A percentile compares a stretch with the other conserved stretches of the same genome.
These are phyloP conservation scores for Lagerstroemia speciosa DNA, from an alignment of 345 rosid species.

Conservation along the genomic window DNA sequence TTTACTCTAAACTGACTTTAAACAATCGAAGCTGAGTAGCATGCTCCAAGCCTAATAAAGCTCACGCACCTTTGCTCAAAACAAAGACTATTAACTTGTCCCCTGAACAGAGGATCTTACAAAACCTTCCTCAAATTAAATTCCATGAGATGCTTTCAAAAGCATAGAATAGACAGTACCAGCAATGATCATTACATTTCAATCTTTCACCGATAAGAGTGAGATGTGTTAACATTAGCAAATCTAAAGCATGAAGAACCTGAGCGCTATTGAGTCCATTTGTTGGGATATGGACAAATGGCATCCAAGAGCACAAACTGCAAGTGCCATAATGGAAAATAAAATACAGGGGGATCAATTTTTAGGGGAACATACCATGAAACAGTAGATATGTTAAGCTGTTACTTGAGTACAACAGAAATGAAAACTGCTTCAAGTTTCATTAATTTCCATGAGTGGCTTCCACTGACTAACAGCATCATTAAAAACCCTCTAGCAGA, in stretches of 20 bases:
- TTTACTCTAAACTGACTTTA: background rate
- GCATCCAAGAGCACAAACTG: background rate
- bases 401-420: background rate
- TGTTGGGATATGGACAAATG: background rate
- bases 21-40: background rate
- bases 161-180: background rate
- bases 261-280: background rate
- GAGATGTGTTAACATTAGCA: background rate
- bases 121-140: background rate
- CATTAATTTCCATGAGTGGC: background rate
- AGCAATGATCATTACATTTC: background rate
- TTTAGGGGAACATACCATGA: background rate
- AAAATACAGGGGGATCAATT: background rate
- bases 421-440: background rate
- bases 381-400: background rate
- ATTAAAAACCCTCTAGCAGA: conserved; percentile 11
- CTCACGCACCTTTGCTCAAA: background rate
- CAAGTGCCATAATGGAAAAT: background rate
- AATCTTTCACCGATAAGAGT: background rate
- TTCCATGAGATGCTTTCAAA: background rate
- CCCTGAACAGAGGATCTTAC: background rate
- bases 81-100: background rate
- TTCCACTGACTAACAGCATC: background rate
- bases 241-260: background rate
- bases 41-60: background rate